phyloP scores from a whole-genome alignment of 2,329 filamentous ascomycete species.

The Phyllosticta ampelicida region DNA sequence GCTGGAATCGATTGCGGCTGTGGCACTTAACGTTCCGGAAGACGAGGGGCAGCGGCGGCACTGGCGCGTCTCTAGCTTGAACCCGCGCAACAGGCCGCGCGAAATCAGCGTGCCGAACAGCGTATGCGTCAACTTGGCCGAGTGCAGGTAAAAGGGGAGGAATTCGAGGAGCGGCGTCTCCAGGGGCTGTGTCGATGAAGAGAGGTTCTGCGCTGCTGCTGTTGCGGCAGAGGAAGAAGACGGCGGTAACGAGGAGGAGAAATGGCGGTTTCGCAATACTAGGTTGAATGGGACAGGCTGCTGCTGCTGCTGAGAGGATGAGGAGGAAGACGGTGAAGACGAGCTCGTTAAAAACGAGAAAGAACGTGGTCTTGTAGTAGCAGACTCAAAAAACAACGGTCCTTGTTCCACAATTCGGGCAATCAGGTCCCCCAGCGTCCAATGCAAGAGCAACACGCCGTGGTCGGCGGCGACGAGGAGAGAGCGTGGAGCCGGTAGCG shows the following conservation, averaged over 20 bases:
- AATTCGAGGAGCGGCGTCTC: not conserved
- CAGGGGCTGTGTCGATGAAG: not conserved
- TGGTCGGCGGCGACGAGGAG: not conserved
- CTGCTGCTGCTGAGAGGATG: not conserved
- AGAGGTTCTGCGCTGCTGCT: not conserved
- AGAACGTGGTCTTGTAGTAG: not conserved
- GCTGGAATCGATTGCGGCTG: too few relatives aligned
- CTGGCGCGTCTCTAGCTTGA: not conserved
- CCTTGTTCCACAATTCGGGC: not conserved
- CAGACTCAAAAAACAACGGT: not conserved
- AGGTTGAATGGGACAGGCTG: not conserved
- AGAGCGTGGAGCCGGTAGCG: not conserved
- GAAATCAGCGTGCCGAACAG: not conserved
- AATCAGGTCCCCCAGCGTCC: not conserved
- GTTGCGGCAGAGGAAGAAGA: not conserved
- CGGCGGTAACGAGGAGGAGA: not conserved
- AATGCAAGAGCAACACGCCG: not conserved
- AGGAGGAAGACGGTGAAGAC: not conserved
- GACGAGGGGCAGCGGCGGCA: too few relatives aligned
- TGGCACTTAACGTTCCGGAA: too few relatives aligned
- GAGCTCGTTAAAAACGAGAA: not conserved
- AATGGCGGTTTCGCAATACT: not conserved
- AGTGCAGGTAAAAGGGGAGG: not conserved
- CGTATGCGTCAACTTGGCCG: not conserved
- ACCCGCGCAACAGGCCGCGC: not conserved